Percentiles rank a stretch among this genome's conserved stretches.
These are phyloP conservation scores for Cnidoscolus chayamansa DNA, from an alignment of 441 rosid species.

Conservation along the genomic window DNA sequence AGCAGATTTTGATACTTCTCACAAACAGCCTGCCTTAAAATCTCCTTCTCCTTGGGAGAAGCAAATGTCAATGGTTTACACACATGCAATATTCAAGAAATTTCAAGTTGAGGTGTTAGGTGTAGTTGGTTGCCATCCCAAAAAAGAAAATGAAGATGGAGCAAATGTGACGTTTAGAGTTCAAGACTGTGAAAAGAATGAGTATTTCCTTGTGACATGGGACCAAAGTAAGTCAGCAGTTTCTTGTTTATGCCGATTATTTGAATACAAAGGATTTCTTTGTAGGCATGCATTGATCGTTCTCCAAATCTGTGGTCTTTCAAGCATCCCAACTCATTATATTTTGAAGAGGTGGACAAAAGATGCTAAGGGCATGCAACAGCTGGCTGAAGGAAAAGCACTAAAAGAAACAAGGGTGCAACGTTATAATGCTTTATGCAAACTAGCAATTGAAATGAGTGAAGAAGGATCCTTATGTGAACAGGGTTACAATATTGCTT, in stretches of 20 bases:
- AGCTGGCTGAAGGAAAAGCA: conserved; percentile 44
- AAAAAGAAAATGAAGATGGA: conserved; percentile 61
- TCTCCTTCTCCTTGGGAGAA: conserved; percentile 90
- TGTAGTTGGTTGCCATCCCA: conserved; percentile 84
- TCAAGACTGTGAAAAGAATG: conserved; percentile 73
- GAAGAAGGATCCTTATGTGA: conserved; percentile 79
- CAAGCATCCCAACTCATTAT: conserved; percentile 64
- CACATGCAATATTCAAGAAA: conserved; percentile 71
- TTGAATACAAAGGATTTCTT: conserved; percentile 74
- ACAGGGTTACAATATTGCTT: conserved; percentile 56
- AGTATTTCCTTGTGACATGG: conserved; percentile 61
- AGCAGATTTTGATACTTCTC: conserved; percentile 78
- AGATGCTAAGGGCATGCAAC: conserved; percentile 59
- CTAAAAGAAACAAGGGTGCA: conserved; percentile 58
- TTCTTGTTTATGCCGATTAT: conserved; percentile 68
- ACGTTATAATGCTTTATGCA: conserved; percentile 66
- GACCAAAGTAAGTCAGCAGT: conserved; percentile 57
- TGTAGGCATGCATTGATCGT: conserved; percentile 84
- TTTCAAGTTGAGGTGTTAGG: conserved; percentile 80
- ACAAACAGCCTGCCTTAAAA: conserved; percentile 68
- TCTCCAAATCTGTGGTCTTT: conserved; percentile 72
- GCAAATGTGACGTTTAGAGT: conserved; percentile 50
- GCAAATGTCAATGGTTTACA: conserved; percentile 62
- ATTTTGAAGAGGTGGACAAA: conserved; percentile 77
- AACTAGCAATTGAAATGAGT: conserved; percentile 56